phyloP scores from a whole-genome alignment of 2,329 filamentous ascomycete genomes.

The Westerdykella aurantiaca region DNA sequence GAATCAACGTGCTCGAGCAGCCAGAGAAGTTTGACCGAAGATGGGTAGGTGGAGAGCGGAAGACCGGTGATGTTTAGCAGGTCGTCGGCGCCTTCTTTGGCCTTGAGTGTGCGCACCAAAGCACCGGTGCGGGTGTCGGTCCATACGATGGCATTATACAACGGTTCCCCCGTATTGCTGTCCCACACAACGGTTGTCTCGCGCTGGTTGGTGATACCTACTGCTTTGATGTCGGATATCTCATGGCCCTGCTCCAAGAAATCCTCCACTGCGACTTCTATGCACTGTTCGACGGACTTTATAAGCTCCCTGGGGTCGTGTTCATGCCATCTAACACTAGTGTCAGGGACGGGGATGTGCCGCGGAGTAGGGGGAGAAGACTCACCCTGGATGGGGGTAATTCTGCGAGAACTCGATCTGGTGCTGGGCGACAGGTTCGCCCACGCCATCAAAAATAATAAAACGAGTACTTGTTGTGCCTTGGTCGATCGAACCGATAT shows the following conservation, averaged over 20 bases:
- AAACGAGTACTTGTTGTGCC: conserved; percentile 87
- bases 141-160: conserved; percentile 86
- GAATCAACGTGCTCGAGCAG: conserved; percentile 64
- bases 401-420: conserved; percentile 83
- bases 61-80: conserved; percentile 69
- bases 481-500: conserved; percentile 84
- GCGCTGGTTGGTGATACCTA: conserved; percentile 87
- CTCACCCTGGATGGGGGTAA: conserved; percentile 79
- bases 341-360: conserved; percentile 9
- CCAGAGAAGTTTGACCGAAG: conserved; percentile 80
- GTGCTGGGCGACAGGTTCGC: conserved; percentile 73
- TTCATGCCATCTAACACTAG: conserved; percentile 68
- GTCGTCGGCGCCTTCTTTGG: conserved; percentile 59
- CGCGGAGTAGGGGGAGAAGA: conserved; percentile 12
- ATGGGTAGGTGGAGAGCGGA: conserved; percentile 82
- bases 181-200: conserved; percentile 88
- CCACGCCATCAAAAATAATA: conserved; percentile 77
- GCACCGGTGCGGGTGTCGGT: conserved; percentile 75
- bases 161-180: conserved; percentile 67
- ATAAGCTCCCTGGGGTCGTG: conserved; percentile 77
- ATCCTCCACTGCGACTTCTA: conserved; percentile 65
- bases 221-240: conserved; percentile 62
- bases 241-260: conserved; percentile 67
- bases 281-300: conserved; percentile 69
- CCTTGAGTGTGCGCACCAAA: conserved; percentile 71